Base-by-base conservation (phyloP, 75 land plant species). In the Isoetes taiwanensis region DNA sequence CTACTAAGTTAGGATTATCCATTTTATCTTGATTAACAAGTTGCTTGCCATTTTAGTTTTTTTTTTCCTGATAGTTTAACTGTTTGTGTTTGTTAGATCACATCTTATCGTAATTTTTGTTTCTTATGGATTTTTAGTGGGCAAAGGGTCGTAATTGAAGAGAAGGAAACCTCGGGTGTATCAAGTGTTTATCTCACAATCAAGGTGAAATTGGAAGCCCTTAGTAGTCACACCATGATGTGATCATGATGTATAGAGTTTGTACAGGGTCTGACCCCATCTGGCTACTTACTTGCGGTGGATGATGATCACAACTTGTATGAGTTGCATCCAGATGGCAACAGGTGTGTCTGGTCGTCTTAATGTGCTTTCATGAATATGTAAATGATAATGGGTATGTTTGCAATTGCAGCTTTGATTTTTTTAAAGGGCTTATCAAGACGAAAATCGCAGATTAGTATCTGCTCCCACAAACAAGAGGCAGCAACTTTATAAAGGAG, bases 281-380 rank as follows among this genome's bases (percentile, higher is more conserved):
- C 94, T n/a, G 97, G 97, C 19, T 91, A 86, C 46, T 67, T 91
- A 46, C 74, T 84, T 34, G 97, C 94, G 28, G 39, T 64, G 55
- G 85, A 80, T 62, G 94, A 81, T 6, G 76, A 78, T 52, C 31
- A 50, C 32, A 73, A 77, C 28, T 41, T 59, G 43, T 91, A 73
- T 59, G 94, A 91, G 54, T 84, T 91, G 61, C 97, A 91, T 71
- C 97, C 97, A 55, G 89, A 91, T 70, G 97, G 97, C 2, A 91
- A 91, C 60, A 93, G 97, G 94, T 90, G 71, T 12, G 12, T 29
- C 32, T 23, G 25, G 5, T 32, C 17, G 20, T 14, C 26, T 26
- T 41, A 26, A 30, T 20, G 11, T 2, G 9, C 29, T 34, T 58
- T 14, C 35, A 30, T 20, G 21, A 27, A 24, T 6, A 26, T 9